Conservation (phyloP, 2,329 filamentous ascomycete genomes). For the Aspergillus costaricaensis region DNA sequence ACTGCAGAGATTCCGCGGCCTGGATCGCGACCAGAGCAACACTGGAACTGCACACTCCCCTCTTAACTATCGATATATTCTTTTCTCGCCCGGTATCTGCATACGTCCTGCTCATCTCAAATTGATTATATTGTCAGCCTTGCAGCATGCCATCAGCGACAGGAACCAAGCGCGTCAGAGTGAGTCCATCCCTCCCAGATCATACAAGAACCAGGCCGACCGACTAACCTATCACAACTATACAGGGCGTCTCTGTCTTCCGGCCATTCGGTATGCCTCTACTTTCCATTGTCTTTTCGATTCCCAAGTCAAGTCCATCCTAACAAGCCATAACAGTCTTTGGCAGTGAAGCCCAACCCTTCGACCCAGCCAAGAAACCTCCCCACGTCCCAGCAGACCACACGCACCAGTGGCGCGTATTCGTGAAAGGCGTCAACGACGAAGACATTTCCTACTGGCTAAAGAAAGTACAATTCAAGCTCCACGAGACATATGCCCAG, state of each 20-base stretch:
- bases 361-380: conserved; percentile 75
- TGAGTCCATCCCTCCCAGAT: conserved; percentile 26
- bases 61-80: neutral
- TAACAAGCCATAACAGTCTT: conserved; percentile 57
- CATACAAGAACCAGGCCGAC: conserved; percentile 4
- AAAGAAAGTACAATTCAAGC: conserved; percentile 95
- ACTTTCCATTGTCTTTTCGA: neutral
- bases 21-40: conserved; percentile 2
- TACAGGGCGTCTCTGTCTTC: conserved; percentile 48
- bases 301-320: no score
- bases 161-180: conserved; percentile 57
- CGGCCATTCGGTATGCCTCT: conserved; percentile 47
- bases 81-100: neutral
- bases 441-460: conserved; percentile 94
- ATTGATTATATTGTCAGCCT: neutral
- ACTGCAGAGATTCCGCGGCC: conserved; percentile 2
- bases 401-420: conserved; percentile 95
- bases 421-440: conserved; percentile 85
- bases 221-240: conserved; percentile 21
- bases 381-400: conserved; percentile 80
- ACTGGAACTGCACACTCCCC: neutral
- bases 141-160: conserved; percentile 54
- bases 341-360: conserved; percentile 76
- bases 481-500: conserved; percentile 95
- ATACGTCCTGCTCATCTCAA: neutral